phyloP scores from a whole-genome alignment of 805 yeast genomes.

The Pichia ethanolica region DNA sequence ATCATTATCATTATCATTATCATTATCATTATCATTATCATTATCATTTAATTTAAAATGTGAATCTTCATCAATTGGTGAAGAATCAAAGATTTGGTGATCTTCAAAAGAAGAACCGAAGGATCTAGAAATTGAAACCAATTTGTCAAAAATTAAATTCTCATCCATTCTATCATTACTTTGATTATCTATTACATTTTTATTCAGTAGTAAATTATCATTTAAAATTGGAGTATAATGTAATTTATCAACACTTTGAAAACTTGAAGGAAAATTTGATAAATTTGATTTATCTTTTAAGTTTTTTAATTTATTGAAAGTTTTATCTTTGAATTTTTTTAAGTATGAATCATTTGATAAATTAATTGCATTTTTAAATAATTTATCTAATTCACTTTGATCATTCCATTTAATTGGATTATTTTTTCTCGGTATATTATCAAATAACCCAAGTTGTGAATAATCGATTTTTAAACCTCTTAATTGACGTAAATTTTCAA shows the following conservation, averaged over 20 bases:
- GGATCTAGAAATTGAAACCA: not conserved
- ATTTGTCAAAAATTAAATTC: not conserved
- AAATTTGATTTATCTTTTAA: not conserved
- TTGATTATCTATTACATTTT: not conserved
- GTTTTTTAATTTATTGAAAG: not conserved
- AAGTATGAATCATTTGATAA: constrained; percentile 19
- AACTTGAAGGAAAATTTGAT: constrained; percentile 25
- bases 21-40: not conserved
- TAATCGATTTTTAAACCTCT: constrained; percentile 29
- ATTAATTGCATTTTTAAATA: constrained; percentile 26
- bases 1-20: constrained; percentile 3
- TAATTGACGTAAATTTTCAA: constrained; percentile 40
- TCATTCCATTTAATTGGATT: constrained; percentile 34
- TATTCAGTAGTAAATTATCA: constrained; percentile 1
- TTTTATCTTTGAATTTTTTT: constrained; percentile 5
- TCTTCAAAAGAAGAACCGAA: not conserved
- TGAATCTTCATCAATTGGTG: not conserved
- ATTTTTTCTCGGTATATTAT: constrained; percentile 20
- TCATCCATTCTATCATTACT: not conserved
- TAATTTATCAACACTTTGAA: constrained; percentile 20
- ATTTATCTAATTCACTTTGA: constrained; percentile 28
- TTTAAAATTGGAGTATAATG: constrained; percentile 8
- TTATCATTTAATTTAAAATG: not conserved
- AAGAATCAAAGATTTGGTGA: no score
- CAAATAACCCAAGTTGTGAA: constrained; percentile 21